Base-by-base conservation (phyloP, 257 asterid genomes). In the Gentiana straminea region DNA sequence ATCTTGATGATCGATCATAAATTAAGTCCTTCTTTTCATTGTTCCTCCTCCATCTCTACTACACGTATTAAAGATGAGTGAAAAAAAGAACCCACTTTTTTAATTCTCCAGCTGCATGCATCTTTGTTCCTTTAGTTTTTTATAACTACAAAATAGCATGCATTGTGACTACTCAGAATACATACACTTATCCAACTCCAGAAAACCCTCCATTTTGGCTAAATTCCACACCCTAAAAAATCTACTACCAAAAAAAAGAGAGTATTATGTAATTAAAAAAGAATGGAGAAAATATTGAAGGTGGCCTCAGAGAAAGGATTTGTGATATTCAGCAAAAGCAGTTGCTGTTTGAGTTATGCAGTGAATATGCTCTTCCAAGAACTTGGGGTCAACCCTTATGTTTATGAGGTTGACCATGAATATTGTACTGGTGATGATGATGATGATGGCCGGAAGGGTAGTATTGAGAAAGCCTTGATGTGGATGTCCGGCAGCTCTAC, bases 291-390 rank as follows among this genome's bases (percentile, higher is more conserved):
- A 58, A 55, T 66, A 9, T 4, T 3, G 5, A 57, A 52, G 58
- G 4, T 66, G 63, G 49, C 46, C 1, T 49, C 69, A 0, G 72
- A 71, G 58, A 61, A 71, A 15, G 66, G 72, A 0, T 43, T 66
- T 2, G 67, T 66, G 52, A 49, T 71, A 0, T 71, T 71, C 62
- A 70, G 71, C 62, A 70, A 70, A 59, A 70, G 76, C 68, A 70
- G 64, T 7, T 70, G 76, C 9, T 70, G 76, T 52, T 44, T 71
- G 54, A 61, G 76, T 55, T 71, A 71, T 35, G 58, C 72, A 0
- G 76, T 71, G 32, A 63, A 15, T 47, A 54, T 71, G 13, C 55
- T 71, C 46, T 66, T 71, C 38, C 58, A 57, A 35, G 72, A 71
- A 8, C 59, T 71, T 6, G 66, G 72, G 39, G 68, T 53, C 33